phyloP scores from a whole-genome alignment of 1,284 basidiomycete genomes.

The Ustanciosporium gigantosporum region DNA sequence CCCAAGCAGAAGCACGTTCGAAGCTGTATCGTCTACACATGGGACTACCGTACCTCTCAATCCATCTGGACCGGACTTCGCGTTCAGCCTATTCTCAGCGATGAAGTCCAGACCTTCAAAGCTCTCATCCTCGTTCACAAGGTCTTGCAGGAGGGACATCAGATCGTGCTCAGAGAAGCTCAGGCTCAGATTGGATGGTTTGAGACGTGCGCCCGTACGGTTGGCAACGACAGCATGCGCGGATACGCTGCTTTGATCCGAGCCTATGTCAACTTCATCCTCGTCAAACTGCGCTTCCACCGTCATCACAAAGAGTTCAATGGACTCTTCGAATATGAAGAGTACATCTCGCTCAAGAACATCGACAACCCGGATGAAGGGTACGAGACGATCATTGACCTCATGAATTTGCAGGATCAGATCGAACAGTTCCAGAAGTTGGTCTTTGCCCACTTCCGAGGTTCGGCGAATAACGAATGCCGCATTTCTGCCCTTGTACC shows the following conservation, averaged over 20 bases:
- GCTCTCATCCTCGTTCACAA: slow-evolving; percentile 61
- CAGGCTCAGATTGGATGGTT: slow-evolving; percentile 60
- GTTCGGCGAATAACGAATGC: slow-evolving; percentile 58
- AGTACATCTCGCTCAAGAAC: slow-evolving; percentile 61
- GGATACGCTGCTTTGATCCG: slow-evolving; percentile 57
- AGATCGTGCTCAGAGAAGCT: slow-evolving; percentile 56
- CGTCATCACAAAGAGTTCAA: slow-evolving; percentile 61
- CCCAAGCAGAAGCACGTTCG: slow-evolving; percentile 61
- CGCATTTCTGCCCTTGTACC: slow-evolving; percentile 60
- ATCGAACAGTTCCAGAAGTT: slow-evolving; percentile 60
- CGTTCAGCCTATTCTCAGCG: slow-evolving; percentile 58
- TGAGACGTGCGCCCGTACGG: slow-evolving; percentile 57
- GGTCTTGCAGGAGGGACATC: slow-evolving; percentile 59
- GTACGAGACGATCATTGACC: slow-evolving; percentile 61
- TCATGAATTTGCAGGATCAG: slow-evolving; percentile 61
- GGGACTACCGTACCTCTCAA: slow-evolving; percentile 59
- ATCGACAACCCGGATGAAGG: slow-evolving; percentile 61
- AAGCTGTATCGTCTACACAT: slow-evolving; percentile 61
- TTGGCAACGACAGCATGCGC: slow-evolving; percentile 49
- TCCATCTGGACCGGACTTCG: slow-evolving; percentile 59
- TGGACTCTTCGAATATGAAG: slow-evolving; percentile 60
- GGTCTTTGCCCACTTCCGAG: slow-evolving; percentile 58
- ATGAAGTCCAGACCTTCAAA: slow-evolving; percentile 61
- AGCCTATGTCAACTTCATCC: slow-evolving; percentile 59
- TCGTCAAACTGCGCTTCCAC: slow-evolving; percentile 60